Evolutionary conservation across 495 filamentous ascomycete genomes (phyloP).

Genomic region (Penicillium pancosmium): DNA sequence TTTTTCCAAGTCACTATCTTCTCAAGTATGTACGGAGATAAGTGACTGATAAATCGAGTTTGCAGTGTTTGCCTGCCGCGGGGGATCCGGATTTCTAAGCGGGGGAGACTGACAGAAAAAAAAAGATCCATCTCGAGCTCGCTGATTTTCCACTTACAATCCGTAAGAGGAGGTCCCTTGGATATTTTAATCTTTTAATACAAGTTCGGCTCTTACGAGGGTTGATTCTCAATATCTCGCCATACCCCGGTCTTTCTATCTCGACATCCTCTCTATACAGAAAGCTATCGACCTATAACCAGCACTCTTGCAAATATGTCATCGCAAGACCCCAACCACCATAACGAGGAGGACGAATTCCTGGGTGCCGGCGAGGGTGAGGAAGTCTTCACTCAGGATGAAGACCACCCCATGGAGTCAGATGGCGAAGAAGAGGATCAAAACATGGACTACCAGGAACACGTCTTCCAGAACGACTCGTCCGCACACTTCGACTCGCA

Average conservation of each 20-base stretch:
- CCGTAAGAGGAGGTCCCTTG: not conserved
- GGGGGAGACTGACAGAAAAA: constrained; percentile 28
- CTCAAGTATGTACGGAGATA: not conserved
- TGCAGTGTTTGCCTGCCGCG: constrained; percentile 41
- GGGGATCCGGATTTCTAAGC: constrained; percentile 49
- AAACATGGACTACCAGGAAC: constrained; percentile 62
- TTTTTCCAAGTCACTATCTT: too few species aligned
- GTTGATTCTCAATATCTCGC: not conserved
- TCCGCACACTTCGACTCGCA: constrained; percentile 88
- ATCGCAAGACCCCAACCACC: constrained; percentile 49
- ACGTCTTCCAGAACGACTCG: constrained; percentile 85
- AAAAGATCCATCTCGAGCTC: constrained; percentile 25
- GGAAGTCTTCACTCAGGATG: constrained; percentile 68
- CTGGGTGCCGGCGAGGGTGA: constrained; percentile 72
- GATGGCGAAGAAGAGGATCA: constrained; percentile 56
- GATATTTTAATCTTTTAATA: not conserved
- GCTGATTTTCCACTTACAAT: constrained; percentile 12
- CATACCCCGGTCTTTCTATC: not conserved
- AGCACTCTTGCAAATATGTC: constrained; percentile 40
- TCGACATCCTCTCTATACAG: not conserved
- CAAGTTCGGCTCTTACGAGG: not conserved
- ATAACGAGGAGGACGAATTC: constrained; percentile 57
- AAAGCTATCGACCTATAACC: not conserved
- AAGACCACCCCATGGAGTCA: constrained; percentile 74
- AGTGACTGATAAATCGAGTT: constrained; percentile 18